phyloP scores from a whole-genome alignment of 768 basidiomycete genomes.

The Exsudoporus frostii region DNA sequence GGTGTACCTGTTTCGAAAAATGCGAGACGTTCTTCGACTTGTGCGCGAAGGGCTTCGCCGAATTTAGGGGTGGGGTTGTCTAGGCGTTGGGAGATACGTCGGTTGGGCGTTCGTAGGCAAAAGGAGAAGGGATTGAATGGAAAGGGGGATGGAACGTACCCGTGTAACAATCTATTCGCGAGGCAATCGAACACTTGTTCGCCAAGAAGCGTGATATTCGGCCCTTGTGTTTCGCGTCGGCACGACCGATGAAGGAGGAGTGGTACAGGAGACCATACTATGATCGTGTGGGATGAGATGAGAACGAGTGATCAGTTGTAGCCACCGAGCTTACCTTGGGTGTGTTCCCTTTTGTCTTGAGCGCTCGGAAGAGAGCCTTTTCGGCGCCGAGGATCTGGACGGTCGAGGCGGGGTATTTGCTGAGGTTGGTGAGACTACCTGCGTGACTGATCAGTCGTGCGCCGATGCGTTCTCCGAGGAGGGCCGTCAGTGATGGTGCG shows the following conservation, averaged over 20 bases:
- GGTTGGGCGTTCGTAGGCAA: background rate
- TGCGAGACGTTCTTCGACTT: constrained; percentile 91
- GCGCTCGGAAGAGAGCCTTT: constrained; percentile 93
- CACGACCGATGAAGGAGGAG: constrained; percentile 94
- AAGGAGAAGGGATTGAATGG: too few relatives aligned
- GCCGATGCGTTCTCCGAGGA: constrained; percentile 89
- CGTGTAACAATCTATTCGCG: constrained; percentile 92
- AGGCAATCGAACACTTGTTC: constrained; percentile 97
- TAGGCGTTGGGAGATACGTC: constrained; percentile 22
- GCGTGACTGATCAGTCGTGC: constrained; percentile 94
- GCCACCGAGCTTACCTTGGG: constrained; percentile 61
- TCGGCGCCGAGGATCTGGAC: constrained; percentile 98
- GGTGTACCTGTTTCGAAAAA: constrained; percentile 93
- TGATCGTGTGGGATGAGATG: background rate
- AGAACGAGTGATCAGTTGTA: background rate
- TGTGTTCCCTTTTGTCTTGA: constrained; percentile 99
- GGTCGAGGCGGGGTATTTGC: constrained; percentile 97
- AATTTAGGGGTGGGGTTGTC: constrained; percentile 88
- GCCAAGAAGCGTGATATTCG: constrained; percentile 98
- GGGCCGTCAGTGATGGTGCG: constrained; percentile 87
- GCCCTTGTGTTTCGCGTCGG: constrained; percentile 92
- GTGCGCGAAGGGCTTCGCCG: constrained; percentile 88
- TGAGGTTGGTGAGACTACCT: constrained; percentile 92
- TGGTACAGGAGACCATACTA: constrained; percentile 98
- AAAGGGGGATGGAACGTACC: constrained; percentile 41